Evolutionary conservation across 2,329 filamentous ascomycete genomes (phyloP), one percentile per base, ranked within the genome.

Genomic region (Ascochyta rabiei): DNA sequence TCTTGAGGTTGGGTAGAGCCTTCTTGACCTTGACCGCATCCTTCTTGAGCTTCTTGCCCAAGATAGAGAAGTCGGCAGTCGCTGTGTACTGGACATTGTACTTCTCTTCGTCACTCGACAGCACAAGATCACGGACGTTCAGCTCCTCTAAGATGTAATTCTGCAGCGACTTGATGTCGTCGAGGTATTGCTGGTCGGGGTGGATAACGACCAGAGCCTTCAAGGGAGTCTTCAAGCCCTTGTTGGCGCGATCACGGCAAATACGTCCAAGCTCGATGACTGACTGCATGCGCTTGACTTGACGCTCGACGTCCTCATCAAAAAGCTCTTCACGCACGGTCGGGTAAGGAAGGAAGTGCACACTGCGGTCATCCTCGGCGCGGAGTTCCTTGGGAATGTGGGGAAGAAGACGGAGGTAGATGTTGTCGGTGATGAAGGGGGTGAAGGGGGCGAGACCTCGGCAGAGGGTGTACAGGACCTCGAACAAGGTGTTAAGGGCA

Each of bases 41-140:
- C 78, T 96, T 97, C 83, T 96, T 96, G 65, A 98, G 84, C 80
- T 98, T 98, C 84, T 96, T 96, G 62, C 95, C 95, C 15, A 99
- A 83, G 2, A 90, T 89, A 13, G 95, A 92, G 89, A 95, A 97
- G 76, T 99, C 95, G 7, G 92, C 93, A 34, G 85, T 86, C 15
- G 93, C 91, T 58, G 89, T 91, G 78, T 97, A 96, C 71, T 95
- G 88, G 40, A 99, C 92, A 49, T 92, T 90, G 79, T 97, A 97
- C 73, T 89, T 90, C 50, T 86, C 88, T 77, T 98, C 95, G 61
- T 98, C 92, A 7, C 85, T 87, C 2, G 91, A 91, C 48, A 97
- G 82, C 10, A 96, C 81, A 24, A 98, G 80, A 59, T 96, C 90
- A 59, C 89, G 86, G 43, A 99, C 84, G 71, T 98, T 99, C 45